Evolutionary conservation across 176 grass and related monocot genomes (phyloP).

Genomic region (Rhynchospora breviuscula): DNA sequence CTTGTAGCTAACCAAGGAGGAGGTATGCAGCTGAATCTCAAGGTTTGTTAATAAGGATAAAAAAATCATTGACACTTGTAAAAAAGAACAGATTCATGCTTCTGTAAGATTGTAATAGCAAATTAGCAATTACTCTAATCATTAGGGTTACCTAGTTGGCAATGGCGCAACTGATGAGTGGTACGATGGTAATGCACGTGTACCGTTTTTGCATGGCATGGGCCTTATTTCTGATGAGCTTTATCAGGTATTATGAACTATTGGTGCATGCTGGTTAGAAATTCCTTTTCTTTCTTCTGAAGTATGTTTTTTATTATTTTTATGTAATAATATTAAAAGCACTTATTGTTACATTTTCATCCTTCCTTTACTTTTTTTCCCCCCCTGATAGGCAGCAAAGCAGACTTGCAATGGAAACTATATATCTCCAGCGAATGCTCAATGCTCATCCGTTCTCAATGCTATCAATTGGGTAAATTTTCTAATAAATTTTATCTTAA

Average conservation of each 20-base stretch:
- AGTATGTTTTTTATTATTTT: neutral
- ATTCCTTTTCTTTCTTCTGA: neutral
- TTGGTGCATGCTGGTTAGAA: neutral
- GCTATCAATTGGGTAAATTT: conserved; percentile 23
- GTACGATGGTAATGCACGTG: conserved; percentile 28
- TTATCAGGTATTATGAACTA: conserved; percentile 40
- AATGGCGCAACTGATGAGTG: conserved; percentile 44
- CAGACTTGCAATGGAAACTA: conserved; percentile 35
- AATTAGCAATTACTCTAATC: neutral
- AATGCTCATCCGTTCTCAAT: conserved; percentile 24
- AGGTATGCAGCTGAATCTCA: conserved; percentile 29
- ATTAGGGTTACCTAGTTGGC: conserved; percentile 59
- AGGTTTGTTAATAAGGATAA: conserved; percentile 31
- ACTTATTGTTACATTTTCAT: neutral
- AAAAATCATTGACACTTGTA: neutral
- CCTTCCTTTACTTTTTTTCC: neutral
- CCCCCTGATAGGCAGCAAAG: conserved; percentile 16
- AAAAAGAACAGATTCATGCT: neutral
- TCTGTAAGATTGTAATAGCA: neutral
- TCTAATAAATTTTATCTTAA: neutral
- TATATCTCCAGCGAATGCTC: neutral
- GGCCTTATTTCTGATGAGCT: conserved; percentile 57
- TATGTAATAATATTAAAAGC: neutral
- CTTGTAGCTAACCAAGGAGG: conserved; percentile 29
- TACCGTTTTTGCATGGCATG: conserved; percentile 57